Evolutionary conservation across 2,329 filamentous ascomycete species (phyloP).

Genomic region (Claviceps cyperi): DNA sequence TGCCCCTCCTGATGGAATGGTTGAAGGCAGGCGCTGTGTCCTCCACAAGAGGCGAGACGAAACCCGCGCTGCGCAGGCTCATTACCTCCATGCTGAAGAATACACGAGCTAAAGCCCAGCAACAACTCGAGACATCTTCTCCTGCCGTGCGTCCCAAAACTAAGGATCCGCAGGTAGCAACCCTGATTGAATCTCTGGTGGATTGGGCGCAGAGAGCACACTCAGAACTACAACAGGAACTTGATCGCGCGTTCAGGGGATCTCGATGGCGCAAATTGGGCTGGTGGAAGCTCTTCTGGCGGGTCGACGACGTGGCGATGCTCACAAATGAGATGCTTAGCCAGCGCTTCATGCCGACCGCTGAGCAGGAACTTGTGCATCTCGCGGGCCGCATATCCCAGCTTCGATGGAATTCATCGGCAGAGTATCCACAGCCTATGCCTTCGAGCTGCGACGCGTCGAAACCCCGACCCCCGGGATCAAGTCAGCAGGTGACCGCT

Average conservation of each 20-base stretch:
- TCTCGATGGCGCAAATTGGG: slow-evolving; percentile 63
- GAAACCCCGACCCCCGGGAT: slow-evolving; percentile 4
- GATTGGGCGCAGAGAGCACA: slow-evolving; percentile 71
- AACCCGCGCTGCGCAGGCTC: slow-evolving; percentile 50
- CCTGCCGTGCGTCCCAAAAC: slow-evolving; percentile 19
- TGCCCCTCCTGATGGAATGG: slow-evolving; percentile 53
- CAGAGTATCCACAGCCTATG: slow-evolving; percentile 22
- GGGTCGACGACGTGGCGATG: slow-evolving; percentile 80
- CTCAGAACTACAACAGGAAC: slow-evolving; percentile 64
- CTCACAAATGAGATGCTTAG: slow-evolving; percentile 66
- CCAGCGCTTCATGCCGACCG: slow-evolving; percentile 59
- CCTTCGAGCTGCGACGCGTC: slow-evolving; percentile 8
- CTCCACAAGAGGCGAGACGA: slow-evolving; percentile 34
- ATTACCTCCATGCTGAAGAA: slow-evolving; percentile 51
- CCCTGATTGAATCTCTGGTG: slow-evolving; percentile 46
- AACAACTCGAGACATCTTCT: slow-evolving; percentile 29
- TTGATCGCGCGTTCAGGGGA: slow-evolving; percentile 66
- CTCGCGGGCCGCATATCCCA: slow-evolving; percentile 61
- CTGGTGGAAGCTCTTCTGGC: slow-evolving; percentile 95
- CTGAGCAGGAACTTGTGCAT: slow-evolving; percentile 73
- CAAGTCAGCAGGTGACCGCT: no score
- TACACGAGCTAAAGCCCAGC: slow-evolving; percentile 34
- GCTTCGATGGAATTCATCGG: slow-evolving; percentile 15
- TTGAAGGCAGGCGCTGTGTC: slow-evolving; percentile 34
- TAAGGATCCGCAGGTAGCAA: slow-evolving; percentile 16